These are phyloP conservation scores for Pseudogymnoascus sp. DNA, from an alignment of 2,329 filamentous ascomycete species.

Conservation along the genomic window DNA sequence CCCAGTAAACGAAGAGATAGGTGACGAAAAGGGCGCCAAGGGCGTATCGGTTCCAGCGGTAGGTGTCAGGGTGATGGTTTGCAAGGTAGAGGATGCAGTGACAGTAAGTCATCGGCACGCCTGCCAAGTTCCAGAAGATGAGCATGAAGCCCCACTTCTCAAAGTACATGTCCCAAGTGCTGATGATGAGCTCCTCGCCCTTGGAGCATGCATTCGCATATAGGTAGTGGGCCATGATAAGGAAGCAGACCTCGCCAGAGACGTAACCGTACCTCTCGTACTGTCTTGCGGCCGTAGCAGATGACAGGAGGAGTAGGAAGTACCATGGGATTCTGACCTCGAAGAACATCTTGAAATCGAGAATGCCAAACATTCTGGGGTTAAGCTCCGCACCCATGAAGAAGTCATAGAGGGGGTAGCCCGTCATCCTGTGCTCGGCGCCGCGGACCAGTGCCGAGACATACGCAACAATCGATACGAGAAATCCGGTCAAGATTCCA, in stretches of 20 bases:
- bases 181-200: slow-evolving; percentile 82
- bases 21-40: slow-evolving; percentile 56
- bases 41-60: slow-evolving; percentile 65
- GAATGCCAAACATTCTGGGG: slow-evolving; percentile 72
- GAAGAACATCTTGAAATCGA: slow-evolving; percentile 95
- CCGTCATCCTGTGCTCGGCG: slow-evolving; percentile 86
- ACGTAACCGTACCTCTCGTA: slow-evolving; percentile 81
- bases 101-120: slow-evolving; percentile 85
- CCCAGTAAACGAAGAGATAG: slow-evolving; percentile 82
- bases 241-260: slow-evolving; percentile 73
- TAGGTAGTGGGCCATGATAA: slow-evolving; percentile 82
- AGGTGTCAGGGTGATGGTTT: slow-evolving; percentile 70
- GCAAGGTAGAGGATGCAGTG: slow-evolving; percentile 88
- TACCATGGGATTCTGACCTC: slow-evolving; percentile 91
- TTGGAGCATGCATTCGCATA: slow-evolving; percentile 91
- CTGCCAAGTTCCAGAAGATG: slow-evolving; percentile 94
- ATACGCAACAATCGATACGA: slow-evolving; percentile 78
- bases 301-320: slow-evolving; percentile 72
- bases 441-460: slow-evolving; percentile 74
- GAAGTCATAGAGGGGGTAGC: slow-evolving; percentile 73
- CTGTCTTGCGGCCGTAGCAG: slow-evolving; percentile 71
- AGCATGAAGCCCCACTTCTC: slow-evolving; percentile 98
- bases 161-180: slow-evolving; percentile 93
- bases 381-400: slow-evolving; percentile 88
- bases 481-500: slow-evolving; percentile 81